Evolutionary conservation across 768 basidiomycete genomes (phyloP), one percentile per base, ranked within the genome.

Genomic region (Boletus bicolor): DNA sequence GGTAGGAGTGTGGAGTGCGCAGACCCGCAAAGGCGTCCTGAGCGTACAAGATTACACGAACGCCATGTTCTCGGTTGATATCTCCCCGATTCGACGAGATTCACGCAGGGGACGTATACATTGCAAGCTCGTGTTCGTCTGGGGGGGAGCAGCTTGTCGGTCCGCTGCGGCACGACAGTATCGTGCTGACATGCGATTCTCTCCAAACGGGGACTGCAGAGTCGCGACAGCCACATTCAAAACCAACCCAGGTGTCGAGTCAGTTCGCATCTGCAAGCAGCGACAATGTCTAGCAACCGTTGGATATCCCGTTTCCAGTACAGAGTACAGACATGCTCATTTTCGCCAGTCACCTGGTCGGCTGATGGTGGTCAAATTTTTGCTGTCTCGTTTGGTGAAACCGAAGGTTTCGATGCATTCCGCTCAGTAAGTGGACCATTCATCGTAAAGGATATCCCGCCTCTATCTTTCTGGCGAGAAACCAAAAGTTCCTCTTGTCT

Each of bases 361-460:
- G n/a, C 32, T 10, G 50, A 61, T 9, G 51, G 60, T n/a, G 30
- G 24, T 35, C 34, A 53, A 7, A 15, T 61, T 2, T 53, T 53
- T 15, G 44, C 50, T 45, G 30, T 21, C 14, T 14, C 42, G 21
- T 14, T 1, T 14, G 42, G 21, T 5, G 21, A 7, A 30, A 30
- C 28, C 42, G 8, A 14, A 12, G 7, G 21, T 42, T 42, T 24
- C 41, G 21, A 42, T 7, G 14, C 21, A 7, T 7, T 3, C 5
- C 7, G 21, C 42, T 43, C 24, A 30, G 17, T 17, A 2, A 35
- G 24, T 58, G 50, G 45, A 7, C 46, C 8, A 7, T 49, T 39
- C 55, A 28, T 39, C 8, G 7, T 3, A 6, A 0, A 0, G 34
- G 32, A n/a, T 8, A 7, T 1, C 5, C 45, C 7, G 1, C 12